Conservation (phyloP, 495 filamentous ascomycete species). For the Neurospora sp. region DNA sequence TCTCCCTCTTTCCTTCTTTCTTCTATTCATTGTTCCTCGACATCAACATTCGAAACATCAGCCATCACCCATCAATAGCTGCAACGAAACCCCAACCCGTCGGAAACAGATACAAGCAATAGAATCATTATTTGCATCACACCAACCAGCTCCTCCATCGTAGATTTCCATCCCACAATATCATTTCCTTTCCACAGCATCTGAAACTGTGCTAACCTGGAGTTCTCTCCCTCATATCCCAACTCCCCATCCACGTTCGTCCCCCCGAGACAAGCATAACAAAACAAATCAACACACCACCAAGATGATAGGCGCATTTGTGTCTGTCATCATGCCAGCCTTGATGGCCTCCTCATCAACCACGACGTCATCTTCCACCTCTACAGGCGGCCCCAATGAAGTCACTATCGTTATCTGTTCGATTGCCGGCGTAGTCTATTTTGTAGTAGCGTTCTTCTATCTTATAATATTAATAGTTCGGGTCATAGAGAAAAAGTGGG, state of each 20-base stretch:
- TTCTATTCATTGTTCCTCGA: background rate
- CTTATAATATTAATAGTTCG: fast-evolving
- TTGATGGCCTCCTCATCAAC: background rate
- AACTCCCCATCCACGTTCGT: background rate
- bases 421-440: background rate
- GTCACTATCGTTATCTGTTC: fast-evolving
- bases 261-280: background rate
- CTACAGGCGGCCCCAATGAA: background rate
- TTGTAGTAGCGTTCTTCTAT: background rate
- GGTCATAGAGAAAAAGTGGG: no score
- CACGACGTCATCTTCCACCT: background rate
- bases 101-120: background rate
- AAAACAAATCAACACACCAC: background rate
- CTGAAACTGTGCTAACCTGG: background rate
- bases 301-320: background rate
- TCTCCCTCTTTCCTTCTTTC: background rate
- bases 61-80: background rate
- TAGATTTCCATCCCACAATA: background rate
- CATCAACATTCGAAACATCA: background rate
- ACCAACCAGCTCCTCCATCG: background rate
- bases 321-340: background rate
- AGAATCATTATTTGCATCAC: background rate
- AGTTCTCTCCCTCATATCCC: background rate
- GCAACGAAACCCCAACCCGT: background rate
- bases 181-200: background rate